Evolutionary conservation across 441 rosid species (phyloP), one percentile per base, ranked within the genome.

Genomic region (Kokia cookei): DNA sequence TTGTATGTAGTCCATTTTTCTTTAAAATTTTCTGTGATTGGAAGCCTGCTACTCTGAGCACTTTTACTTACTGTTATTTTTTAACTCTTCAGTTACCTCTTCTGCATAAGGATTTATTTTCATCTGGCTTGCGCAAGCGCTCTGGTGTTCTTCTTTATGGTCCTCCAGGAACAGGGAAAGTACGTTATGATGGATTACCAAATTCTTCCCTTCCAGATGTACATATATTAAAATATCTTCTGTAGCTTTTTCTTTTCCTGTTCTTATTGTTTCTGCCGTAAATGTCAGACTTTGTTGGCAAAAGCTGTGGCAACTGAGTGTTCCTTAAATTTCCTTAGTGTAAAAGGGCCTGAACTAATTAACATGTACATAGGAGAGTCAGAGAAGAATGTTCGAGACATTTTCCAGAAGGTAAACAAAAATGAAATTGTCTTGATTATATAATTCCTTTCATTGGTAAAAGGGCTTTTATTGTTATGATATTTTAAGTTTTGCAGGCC

Each of bases 291-390:
- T 75, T 84, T 93, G 73, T 81, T 95, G 81, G 99, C 99, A 72
- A 95, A 95, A 88, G 99, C 98, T 77, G 99, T 95, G 81, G 99
- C 99, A 40, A 95, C 98, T 73, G 99, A 95, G 75, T 95, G 98
- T 77, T 95, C 99, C 79, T 83, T 95, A 58, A 95, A 95, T 79
- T 95, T 95, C 82, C 89, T 95, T 19, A 95, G 99, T 22, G 99
- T 95, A 48, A 95, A 95, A 85, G 99, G 98, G 57, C 99, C 99
- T 73, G 99, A 95, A 78, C 82, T 95, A 79, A 95, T 95, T 81
- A 95, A 95, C 88, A 95, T 95, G 98, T 93, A 95, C 85, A 95
- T 95, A 55, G 99, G 99, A 81, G 99, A 95, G 77, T 95, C 99
- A 12, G 98, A 95, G 84, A 95, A 93, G 84, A 95, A 95, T 78